A percentile compares a stretch with the other conserved stretches of the same genome.
Evolutionary conservation across 768 basidiomycete species (phyloP).

Genomic region (Boletus rufocinnamomeus): DNA sequence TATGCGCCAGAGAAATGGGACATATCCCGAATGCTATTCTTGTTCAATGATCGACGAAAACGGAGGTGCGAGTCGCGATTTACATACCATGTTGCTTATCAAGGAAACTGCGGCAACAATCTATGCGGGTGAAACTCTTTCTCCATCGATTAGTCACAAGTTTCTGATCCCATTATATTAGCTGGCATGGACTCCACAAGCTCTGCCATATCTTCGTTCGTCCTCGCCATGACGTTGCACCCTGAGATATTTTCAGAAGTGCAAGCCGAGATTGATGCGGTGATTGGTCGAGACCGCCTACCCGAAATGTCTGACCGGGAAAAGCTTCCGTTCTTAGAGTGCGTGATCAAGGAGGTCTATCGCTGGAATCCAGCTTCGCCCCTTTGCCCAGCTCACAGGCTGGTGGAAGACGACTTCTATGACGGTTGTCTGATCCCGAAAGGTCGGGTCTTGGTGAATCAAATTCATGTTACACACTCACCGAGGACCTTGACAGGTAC

Average conservation of each 20-base stretch:
- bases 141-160: not conserved
- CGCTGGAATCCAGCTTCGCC: slow-evolving; percentile 17
- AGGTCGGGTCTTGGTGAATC: not conserved
- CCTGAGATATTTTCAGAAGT: slow-evolving; percentile 4
- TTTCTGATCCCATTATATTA: not conserved
- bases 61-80: slow-evolving; percentile 1
- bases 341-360: slow-evolving; percentile 28
- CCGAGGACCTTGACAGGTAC: not conserved
- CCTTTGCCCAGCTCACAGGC: slow-evolving; percentile 12
- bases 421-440: slow-evolving; percentile 2
- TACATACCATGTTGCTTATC: not conserved
- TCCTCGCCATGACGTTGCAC: slow-evolving; percentile 5
- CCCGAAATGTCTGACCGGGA: slow-evolving; percentile 32
- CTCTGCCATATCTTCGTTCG: slow-evolving; percentile 6
- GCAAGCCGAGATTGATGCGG: not conserved
- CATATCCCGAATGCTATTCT: not conserved
- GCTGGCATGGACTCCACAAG: slow-evolving; percentile 7
- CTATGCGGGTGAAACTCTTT: not conserved
- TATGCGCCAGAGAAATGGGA: not conserved
- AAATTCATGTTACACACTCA: not conserved
- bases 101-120: slow-evolving; percentile 8
- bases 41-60: slow-evolving; percentile 8
- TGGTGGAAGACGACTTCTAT: slow-evolving; percentile 14
- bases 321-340: slow-evolving; percentile 44
- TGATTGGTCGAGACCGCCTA: slow-evolving; percentile 1